Evolutionary conservation across 257 asterid species (phyloP).

Genomic region (Scutellaria minor): DNA sequence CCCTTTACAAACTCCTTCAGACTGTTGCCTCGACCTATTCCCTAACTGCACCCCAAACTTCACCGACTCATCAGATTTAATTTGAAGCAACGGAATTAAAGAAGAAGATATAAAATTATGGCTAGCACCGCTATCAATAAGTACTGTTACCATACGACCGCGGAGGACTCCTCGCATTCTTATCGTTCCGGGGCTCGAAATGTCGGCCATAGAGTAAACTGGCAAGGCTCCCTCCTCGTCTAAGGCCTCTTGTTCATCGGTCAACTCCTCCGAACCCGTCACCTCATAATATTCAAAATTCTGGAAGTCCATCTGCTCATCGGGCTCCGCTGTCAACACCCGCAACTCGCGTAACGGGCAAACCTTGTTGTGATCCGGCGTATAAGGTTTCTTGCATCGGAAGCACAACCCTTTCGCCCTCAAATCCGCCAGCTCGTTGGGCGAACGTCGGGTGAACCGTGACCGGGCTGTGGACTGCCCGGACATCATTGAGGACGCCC

Average conservation of each 20-base stretch:
- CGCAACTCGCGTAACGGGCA: neutral
- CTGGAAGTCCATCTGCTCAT: neutral
- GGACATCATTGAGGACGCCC: no score
- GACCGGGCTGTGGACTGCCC: neutral
- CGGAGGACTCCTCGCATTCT: neutral
- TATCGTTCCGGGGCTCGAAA: neutral
- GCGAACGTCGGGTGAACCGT: neutral
- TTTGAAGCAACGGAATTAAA: neutral
- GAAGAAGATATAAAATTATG: neutral
- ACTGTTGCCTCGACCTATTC: neutral
- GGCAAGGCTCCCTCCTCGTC: conserved; percentile 4
- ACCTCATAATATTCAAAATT: neutral
- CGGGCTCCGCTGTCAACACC: neutral
- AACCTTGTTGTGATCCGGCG: neutral
- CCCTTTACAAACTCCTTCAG: neutral
- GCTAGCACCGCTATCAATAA: neutral
- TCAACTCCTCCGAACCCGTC: no score
- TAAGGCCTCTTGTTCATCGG: no score
- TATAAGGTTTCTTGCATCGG: neutral
- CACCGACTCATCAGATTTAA: neutral
- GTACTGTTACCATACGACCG: neutral
- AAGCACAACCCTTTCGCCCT: neutral
- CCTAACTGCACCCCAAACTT: neutral
- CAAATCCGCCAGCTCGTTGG: neutral
- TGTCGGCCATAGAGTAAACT: neutral